Evolutionary conservation across 2,329 filamentous ascomycete species (phyloP), one percentile per base, ranked within the genome.

Genomic region (Uncinocarpus reesii): DNA sequence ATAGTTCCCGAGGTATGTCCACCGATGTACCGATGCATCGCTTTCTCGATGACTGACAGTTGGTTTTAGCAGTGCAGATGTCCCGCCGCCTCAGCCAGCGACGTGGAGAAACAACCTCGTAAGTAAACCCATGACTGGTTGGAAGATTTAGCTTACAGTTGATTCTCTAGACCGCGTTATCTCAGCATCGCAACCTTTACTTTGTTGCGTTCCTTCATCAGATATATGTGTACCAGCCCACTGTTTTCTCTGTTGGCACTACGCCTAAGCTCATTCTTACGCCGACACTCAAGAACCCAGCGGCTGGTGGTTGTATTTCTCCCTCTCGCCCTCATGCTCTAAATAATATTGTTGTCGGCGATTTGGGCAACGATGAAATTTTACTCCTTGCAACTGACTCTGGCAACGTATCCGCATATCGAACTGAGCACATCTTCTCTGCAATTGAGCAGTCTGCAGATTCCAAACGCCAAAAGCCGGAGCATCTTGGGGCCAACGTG

Each of bases 381-480:
- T 56, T 90, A 4, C 63, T 86, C 3, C 67, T 81, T 36, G 76
- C 72, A 29, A 86, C 78, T 50, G 86, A 90, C 56, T 83, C 87
- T 52, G 86, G 86, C 5, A 85, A 90, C 59, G 76, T 88, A 2
- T 69, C 79, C 40, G 83, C 77, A 5, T 89, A 84, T 62, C 80
- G 83, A 58, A 82, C 79, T 0, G 72, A 73, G 41, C 67, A 65
- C 2, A 69, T 76, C 6, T 65, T 61, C 24, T 66, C 70, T 10
- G 70, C 67, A 32, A 63, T 81, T 32, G 63, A 66, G 29, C n/a
- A 40, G 7, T 15, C 18, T 7, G 10, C 11, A 11, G 34, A 23
- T 2, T 21, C 18, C 31, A 38, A 37, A 15, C 28, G 34, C 31
- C 42, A 20, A 10, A 34, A 31, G 11, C 51, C 49, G 32, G 46